Evolutionary conservation across 331 rosid species (phyloP).

Genomic region (Quercus phellos): DNA sequence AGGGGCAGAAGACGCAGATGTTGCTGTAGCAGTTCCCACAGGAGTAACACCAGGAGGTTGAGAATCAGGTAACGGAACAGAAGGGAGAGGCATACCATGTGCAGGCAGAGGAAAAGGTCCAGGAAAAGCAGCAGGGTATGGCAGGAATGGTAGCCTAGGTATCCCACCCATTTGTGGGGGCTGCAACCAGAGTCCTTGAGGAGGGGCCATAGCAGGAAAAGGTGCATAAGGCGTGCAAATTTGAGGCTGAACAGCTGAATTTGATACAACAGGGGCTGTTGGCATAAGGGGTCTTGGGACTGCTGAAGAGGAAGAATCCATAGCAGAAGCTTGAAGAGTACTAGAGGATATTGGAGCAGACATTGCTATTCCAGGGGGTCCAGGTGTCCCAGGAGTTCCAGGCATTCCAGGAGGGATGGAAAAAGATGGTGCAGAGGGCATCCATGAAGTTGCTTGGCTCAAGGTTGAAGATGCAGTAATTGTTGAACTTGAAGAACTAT

Average conservation of each 20-base stretch:
- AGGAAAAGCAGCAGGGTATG: constrained; percentile 63
- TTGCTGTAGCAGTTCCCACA: constrained; percentile 34
- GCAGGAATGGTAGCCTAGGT: constrained; percentile 58
- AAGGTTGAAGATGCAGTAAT: constrained; percentile 35
- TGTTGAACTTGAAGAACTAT: constrained; percentile 38
- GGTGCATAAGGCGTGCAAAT: constrained; percentile 51
- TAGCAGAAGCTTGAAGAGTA: constrained; percentile 25
- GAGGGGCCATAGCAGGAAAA: constrained; percentile 54
- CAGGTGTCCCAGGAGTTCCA: constrained; percentile 57
- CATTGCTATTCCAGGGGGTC: constrained; percentile 62
- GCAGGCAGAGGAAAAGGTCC: constrained; percentile 66
- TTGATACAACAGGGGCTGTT: constrained; percentile 27
- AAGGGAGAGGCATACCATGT: constrained; percentile 55
- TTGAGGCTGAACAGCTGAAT: constrained; percentile 42
- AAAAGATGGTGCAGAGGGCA: constrained; percentile 44
- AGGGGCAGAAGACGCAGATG: constrained; percentile 31
- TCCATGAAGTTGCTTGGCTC: constrained; percentile 46
- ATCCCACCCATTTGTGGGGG: constrained; percentile 65
- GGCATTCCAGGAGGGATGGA: constrained; percentile 40
- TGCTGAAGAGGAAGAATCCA: constrained; percentile 44
- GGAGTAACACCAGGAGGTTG: constrained; percentile 95
- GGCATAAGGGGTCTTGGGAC: constrained; percentile 52
- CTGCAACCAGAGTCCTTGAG: constrained; percentile 76
- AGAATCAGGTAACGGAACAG: constrained; percentile 74
- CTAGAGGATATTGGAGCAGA: constrained; percentile 35